Evolutionary conservation across 371 early-diverging fungal species (phyloP).

Genomic region (Parasitella parasitica): DNA sequence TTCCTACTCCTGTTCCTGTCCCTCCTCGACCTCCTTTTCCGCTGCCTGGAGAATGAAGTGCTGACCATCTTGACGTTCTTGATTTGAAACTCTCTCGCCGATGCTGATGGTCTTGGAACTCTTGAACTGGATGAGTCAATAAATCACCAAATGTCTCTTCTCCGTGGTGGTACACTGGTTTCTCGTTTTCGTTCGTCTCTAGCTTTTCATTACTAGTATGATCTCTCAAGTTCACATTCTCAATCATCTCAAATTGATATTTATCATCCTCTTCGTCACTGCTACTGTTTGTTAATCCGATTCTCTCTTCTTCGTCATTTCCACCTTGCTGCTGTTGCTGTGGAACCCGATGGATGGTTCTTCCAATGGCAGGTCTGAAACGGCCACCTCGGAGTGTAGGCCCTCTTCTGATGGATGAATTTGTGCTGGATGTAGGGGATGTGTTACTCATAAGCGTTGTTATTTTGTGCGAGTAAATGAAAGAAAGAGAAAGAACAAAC

Average conservation of each 20-base stretch:
- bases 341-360: conserved; percentile 10
- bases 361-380: conserved; percentile 32
- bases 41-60: background rate
- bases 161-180: conserved; percentile 36
- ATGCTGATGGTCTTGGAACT: conserved; percentile 35
- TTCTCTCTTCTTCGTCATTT: conserved; percentile 34
- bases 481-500: background rate
- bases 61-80: conserved; percentile 21
- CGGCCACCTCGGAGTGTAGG: conserved; percentile 40
- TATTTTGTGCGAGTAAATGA: background rate
- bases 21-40: background rate
- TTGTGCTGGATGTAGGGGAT: background rate
- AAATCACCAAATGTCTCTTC: conserved; percentile 50
- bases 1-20: background rate
- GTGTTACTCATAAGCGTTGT: background rate
- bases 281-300: conserved; percentile 18
- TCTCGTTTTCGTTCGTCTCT: conserved; percentile 16
- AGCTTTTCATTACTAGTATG: conserved; percentile 11
- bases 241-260: conserved; percentile 4
- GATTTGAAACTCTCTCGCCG: conserved; percentile 27
- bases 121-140: conserved; percentile 36
- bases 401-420: conserved; percentile 24
- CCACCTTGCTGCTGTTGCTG: background rate
- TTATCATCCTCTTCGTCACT: background rate
- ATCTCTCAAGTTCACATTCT: background rate